phyloP scores from a whole-genome alignment of 1,284 basidiomycete genomes.

The Cutaneotrichosporon spelunceum region DNA sequence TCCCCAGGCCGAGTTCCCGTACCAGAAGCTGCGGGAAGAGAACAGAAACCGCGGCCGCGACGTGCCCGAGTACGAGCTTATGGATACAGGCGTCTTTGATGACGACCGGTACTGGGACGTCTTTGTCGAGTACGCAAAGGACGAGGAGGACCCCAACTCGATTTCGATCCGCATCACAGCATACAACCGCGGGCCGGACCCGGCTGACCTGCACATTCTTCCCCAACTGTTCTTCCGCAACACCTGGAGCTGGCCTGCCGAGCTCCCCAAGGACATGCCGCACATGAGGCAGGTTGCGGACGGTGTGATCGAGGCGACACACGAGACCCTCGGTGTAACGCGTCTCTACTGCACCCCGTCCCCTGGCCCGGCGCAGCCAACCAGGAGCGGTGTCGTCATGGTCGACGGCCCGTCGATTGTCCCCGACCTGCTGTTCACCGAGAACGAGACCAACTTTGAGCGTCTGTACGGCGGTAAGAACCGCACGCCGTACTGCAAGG shows the following conservation, averaged over 20 bases:
- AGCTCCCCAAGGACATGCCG: constrained; percentile 72
- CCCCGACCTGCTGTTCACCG: constrained; percentile 84
- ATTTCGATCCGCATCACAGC: constrained; percentile 90
- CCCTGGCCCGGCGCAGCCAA: constrained; percentile 78
- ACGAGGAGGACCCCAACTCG: constrained; percentile 83
- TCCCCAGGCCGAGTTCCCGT: constrained; percentile 85
- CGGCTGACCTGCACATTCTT: constrained; percentile 90
- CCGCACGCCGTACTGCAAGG: constrained; percentile 80
- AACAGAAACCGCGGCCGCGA: constrained; percentile 77
- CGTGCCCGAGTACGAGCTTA: constrained; percentile 85
- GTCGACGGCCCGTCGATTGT: constrained; percentile 67
- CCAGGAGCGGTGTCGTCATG: constrained; percentile 58
- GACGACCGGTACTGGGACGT: constrained; percentile 97
- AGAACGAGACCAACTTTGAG: constrained; percentile 95
- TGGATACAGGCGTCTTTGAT: constrained; percentile 88
- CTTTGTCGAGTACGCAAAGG: constrained; percentile 81
- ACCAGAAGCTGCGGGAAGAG: constrained; percentile 86
- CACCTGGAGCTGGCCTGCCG: constrained; percentile 91
- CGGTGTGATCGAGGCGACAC: constrained; percentile 66
- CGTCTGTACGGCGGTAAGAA: constrained; percentile 87
- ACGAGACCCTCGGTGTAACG: constrained; percentile 69
- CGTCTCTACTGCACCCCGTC: constrained; percentile 87
- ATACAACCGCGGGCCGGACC: constrained; percentile 94
- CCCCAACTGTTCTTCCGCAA: constrained; percentile 97
- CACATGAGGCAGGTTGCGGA: constrained; percentile 58